Base-by-base conservation (phyloP, 768 basidiomycete species). In the Clavulina sp. region DNA sequence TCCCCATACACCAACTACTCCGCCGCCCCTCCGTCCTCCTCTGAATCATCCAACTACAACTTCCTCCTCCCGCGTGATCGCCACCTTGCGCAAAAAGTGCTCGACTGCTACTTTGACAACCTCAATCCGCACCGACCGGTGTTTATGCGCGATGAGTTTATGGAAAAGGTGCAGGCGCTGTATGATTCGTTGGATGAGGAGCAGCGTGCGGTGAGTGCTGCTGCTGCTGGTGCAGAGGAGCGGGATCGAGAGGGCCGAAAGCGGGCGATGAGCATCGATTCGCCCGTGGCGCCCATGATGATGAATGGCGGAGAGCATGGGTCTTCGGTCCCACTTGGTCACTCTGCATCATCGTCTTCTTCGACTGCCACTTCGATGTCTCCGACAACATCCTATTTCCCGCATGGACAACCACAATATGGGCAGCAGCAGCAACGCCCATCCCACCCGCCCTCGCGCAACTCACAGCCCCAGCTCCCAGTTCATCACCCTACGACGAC, bases 51-150 rank as follows among this genome's bases (percentile, higher is more conserved):
- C 31, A 41, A 49, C 23, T 49, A 48, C 26, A 47, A 50, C 30
- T 41, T 82, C 48, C 85, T 78, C 77, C 66, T 89, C 18, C 86
- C 86, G 23, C 81, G 80, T 61, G 81, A 87, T 62, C 78, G 81
- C 49, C 68, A 69, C 5, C 77, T 80, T 69, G 75, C 78, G 13
- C 64, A 70, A 41, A 65, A 66, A 48, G 75, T 87, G 56, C 70
- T 81, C 52, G 72, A 80, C 9, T 72, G 76, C 48, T 89, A 87
- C 63, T 89, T 89, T 63, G 60, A 66, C 2, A 77, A 77, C 48
- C 82, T 89, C 62, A 86, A 88, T 56, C 62, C 74, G 57, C 84
- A 88, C 60, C 76, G 86, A 1, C 86, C 85, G 0, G 80, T 86
- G 48, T 84, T 80, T 61, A 64, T 72, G 28, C 78, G 77, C 43